phyloP scores from a whole-genome alignment of 163 green algal species.

The Scenedesmus sp. region DNA sequence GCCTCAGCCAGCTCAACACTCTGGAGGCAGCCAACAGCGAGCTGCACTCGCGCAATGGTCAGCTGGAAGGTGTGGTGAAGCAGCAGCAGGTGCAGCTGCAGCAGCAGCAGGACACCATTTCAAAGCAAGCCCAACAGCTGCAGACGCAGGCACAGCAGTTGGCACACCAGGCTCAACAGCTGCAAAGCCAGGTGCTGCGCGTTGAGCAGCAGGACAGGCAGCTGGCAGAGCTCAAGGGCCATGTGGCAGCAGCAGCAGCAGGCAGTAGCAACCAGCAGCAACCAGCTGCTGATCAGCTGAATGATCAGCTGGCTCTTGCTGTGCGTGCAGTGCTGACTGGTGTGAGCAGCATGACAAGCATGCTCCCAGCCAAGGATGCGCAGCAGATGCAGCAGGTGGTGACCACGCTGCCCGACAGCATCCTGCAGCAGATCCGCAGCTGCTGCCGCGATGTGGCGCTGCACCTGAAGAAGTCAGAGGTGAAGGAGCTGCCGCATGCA shows the following conservation, averaged over 20 bases:
- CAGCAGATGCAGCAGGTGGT: conserved; percentile 29
- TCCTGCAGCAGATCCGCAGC: conserved; percentile 48
- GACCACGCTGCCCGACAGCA: conserved; percentile 32
- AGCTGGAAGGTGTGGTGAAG: conserved; percentile 40
- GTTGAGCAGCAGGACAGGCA: conserved; percentile 47
- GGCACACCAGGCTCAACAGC: conserved; percentile 5
- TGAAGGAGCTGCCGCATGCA: conserved; percentile 41
- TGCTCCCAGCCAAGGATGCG: conserved; percentile 29
- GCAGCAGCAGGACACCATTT: conserved; percentile 37
- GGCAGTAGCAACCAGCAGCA: neutral
- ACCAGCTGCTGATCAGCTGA: neutral
- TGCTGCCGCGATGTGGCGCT: conserved; percentile 53
- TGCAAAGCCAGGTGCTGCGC: conserved; percentile 28
- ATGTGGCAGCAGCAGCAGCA: neutral
- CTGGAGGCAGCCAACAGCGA: conserved; percentile 42
- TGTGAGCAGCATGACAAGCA: conserved; percentile 27
- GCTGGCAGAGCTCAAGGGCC: conserved; percentile 9
- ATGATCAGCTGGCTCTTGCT: conserved; percentile 42
- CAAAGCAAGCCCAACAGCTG: conserved; percentile 48
- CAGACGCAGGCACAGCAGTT: conserved; percentile 33
- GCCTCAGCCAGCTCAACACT: conserved; percentile 22
- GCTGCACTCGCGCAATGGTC: conserved; percentile 24
- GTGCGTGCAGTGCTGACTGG: conserved; percentile 46
- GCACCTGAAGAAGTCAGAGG: conserved; percentile 51
- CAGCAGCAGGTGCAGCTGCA: conserved; percentile 32